These are phyloP conservation scores for Immersiporthe knoxdaviesiana DNA, from an alignment of 2,329 filamentous ascomycete genomes.

Conservation along the genomic window DNA sequence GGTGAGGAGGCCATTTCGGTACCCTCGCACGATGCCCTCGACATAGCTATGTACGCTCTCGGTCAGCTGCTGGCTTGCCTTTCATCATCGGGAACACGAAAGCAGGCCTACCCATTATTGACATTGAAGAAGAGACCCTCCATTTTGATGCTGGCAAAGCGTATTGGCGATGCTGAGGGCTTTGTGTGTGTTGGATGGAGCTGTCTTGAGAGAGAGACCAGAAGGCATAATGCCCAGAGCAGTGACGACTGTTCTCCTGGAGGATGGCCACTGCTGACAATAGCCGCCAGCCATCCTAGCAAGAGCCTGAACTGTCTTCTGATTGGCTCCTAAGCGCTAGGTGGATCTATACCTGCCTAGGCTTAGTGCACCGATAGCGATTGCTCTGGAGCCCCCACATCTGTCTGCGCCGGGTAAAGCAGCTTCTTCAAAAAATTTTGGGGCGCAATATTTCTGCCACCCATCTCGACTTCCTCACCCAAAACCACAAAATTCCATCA, in stretches of 20 bases:
- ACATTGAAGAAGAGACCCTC: conserved; percentile 95
- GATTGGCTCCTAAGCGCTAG: conserved; percentile 20
- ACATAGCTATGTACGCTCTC: conserved; percentile 71
- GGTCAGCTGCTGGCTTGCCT: conserved; percentile 28
- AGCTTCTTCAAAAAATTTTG: conserved; percentile 29
- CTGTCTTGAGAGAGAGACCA: neutral
- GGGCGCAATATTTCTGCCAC: conserved; percentile 25
- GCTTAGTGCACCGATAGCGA: conserved; percentile 16
- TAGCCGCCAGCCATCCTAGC: conserved; percentile 3
- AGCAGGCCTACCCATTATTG: conserved; percentile 72
- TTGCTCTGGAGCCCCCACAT: conserved; percentile 24
- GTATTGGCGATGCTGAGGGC: conserved; percentile 16
- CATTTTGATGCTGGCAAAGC: conserved; percentile 53
- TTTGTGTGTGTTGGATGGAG: neutral
- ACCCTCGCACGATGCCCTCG: conserved; percentile 96
- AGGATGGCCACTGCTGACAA: conserved; percentile 17
- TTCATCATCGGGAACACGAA: neutral
- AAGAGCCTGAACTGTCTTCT: conserved; percentile 8
- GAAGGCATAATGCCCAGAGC: neutral
- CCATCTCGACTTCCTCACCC: conserved; percentile 17
- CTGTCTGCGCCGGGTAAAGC: conserved; percentile 13
- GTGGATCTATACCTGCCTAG: neutral
- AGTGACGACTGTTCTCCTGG: conserved; percentile 27
- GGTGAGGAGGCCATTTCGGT: conserved; percentile 91
- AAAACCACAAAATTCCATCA: conserved; percentile 18